These are phyloP conservation scores for Debaryomyces sp. DNA, from an alignment of 1,139 yeast genomes.

Conservation along the genomic window DNA sequence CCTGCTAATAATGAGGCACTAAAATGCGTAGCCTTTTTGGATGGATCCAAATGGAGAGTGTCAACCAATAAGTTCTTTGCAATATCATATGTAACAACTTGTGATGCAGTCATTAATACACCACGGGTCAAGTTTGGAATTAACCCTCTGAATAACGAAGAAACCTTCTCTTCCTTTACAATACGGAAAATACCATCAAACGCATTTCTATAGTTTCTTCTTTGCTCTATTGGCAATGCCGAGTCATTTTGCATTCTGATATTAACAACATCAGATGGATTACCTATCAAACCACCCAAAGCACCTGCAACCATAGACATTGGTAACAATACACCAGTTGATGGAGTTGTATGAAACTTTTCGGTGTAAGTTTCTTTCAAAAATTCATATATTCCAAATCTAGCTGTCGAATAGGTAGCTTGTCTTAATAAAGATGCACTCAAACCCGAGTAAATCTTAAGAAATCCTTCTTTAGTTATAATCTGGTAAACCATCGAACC, in stretches of 20 bases:
- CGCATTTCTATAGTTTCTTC: conserved; percentile 80
- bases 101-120: conserved; percentile 87
- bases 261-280: conserved; percentile 86
- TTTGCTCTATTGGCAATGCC: conserved; percentile 60
- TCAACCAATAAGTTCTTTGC: conserved; percentile 66
- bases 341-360: conserved; percentile 29
- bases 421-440: conserved; percentile 83
- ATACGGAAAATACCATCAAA: conserved; percentile 72
- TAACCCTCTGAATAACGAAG: conserved; percentile 72
- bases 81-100: conserved; percentile 84
- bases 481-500: conserved; percentile 63
- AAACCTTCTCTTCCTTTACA: conserved; percentile 58
- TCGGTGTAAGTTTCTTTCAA: conserved; percentile 60
- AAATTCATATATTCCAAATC: conserved; percentile 82
- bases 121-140: conserved; percentile 81
- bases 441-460: conserved; percentile 76
- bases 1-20: conserved; percentile 25
- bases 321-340: conserved; percentile 57
- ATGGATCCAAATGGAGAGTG: conserved; percentile 54
- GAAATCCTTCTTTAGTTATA: conserved; percentile 62
- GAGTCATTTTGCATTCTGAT: conserved; percentile 92
- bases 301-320: conserved; percentile 85
- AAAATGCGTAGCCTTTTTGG: conserved; percentile 72
- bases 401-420: conserved; percentile 83
- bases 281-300: conserved; percentile 82